A percentile compares a stretch with the other conserved stretches of the same genome.
Conservation (phyloP, 2,329 filamentous ascomycete genomes). For the Cladosporium phlei region DNA sequence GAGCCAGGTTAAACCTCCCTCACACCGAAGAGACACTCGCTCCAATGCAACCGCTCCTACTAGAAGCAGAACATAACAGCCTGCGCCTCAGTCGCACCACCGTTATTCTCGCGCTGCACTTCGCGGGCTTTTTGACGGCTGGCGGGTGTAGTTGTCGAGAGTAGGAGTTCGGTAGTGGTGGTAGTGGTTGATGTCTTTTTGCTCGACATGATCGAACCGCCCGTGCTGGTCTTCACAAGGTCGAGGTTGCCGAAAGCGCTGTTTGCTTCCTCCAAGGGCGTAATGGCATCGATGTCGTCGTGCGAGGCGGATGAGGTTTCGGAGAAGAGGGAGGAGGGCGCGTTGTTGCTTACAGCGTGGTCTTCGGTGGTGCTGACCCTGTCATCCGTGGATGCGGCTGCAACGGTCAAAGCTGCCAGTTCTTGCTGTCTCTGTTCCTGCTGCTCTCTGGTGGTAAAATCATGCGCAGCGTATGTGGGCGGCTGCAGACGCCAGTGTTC, state of each 20-base stretch:
- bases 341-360: no score
- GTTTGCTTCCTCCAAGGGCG: constrained; percentile 6
- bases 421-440: not conserved
- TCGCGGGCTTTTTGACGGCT: constrained; percentile 7
- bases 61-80: constrained; percentile 11
- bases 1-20: no score
- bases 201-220: not conserved
- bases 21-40: no score
- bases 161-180: not conserved
- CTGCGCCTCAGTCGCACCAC: not conserved
- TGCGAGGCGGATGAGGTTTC: constrained; percentile 1
- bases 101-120: constrained; percentile 3
- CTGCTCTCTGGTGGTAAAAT: constrained; percentile 4
- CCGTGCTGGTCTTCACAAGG: constrained; percentile 6
- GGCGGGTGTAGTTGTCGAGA: not conserved
- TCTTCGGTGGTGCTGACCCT: no score
- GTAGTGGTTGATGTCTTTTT: not conserved
- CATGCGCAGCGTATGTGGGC: constrained; percentile 36
- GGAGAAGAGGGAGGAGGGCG: constrained; percentile 5
- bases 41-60: no score
- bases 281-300: constrained; percentile 8
- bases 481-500: constrained; percentile 40
- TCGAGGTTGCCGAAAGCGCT: not conserved
- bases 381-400: not conserved
- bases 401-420: not conserved